A percentile compares a stretch with the other conserved stretches of the same genome.
Conservation (phyloP, 2,329 filamentous ascomycete species). For the Aspergillus sp. region DNA sequence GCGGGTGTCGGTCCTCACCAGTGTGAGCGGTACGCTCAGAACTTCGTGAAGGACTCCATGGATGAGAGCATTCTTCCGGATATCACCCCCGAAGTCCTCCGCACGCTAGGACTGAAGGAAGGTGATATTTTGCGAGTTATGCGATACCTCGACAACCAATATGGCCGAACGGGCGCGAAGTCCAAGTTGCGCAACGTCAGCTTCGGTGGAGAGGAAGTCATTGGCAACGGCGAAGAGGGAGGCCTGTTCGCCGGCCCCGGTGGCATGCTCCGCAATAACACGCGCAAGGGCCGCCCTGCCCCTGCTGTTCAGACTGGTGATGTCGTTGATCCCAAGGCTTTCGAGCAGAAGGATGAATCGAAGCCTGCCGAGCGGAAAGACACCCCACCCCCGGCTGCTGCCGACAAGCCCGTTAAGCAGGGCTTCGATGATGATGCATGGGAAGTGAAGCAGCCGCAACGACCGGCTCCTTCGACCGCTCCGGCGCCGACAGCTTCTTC, state of each 20-base stretch:
- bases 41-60: conserved; percentile 90
- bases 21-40: conserved; percentile 89
- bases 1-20: conserved; percentile 90
- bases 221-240: conserved; percentile 60
- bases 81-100: conserved; percentile 76
- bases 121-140: conserved; percentile 96
- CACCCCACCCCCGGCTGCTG: conserved; percentile 49
- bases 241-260: conserved; percentile 91
- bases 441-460: conserved; percentile 84
- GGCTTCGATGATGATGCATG: conserved; percentile 97
- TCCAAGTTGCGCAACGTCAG: conserved; percentile 57
- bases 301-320: conserved; percentile 84
- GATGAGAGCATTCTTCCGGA: conserved; percentile 89
- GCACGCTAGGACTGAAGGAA: conserved; percentile 89
- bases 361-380: conserved; percentile 42
- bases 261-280: conserved; percentile 91
- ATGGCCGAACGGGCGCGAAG: conserved; percentile 58
- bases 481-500: conserved; percentile 30
- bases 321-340: conserved; percentile 81
- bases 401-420: conserved; percentile 50
- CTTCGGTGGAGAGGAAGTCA: conserved; percentile 53
- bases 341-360: conserved; percentile 62
- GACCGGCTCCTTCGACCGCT: conserved; percentile 45
- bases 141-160: conserved; percentile 81
- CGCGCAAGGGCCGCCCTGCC: conserved; percentile 82